These are phyloP conservation scores for Camellia japonica DNA, from an alignment of 148 eudicot genomes.

Conservation along the genomic window DNA sequence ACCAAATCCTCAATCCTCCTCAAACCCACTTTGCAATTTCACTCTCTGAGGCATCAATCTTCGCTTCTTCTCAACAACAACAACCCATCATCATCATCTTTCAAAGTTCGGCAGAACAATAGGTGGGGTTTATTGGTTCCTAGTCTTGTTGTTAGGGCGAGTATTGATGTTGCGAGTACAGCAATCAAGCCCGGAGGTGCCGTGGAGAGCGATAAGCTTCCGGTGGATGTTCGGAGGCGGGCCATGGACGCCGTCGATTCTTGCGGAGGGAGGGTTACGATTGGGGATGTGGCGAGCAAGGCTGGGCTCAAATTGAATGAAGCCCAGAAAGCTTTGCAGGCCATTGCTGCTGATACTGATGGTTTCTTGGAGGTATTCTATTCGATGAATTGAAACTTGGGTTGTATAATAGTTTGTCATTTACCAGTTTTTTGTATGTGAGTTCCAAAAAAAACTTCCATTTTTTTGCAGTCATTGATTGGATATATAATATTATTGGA, in stretches of 20 bases:
- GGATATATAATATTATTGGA: too few relatives aligned
- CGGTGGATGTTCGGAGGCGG: constrained; percentile 65
- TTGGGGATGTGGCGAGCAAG: constrained; percentile 82
- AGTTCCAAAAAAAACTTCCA: not conserved
- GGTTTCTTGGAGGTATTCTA: constrained; percentile 79
- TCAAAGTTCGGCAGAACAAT: not conserved
- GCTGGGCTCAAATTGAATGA: constrained; percentile 67
- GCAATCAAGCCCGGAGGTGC: constrained; percentile 61
- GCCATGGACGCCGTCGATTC: constrained; percentile 79
- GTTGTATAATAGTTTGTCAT: not conserved
- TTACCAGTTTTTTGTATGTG: not conserved
- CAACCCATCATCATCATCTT: too few relatives aligned
- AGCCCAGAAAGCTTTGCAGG: constrained; percentile 90
- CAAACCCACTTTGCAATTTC: constrained; percentile 17
- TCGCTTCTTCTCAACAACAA: not conserved
- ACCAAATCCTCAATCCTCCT: constrained; percentile 21
- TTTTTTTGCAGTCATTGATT: too few relatives aligned
- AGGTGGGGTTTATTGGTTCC: constrained; percentile 7
- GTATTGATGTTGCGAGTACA: constrained; percentile 35
- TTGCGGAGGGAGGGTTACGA: constrained; percentile 68
- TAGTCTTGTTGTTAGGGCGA: constrained; percentile 42
- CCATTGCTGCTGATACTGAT: constrained; percentile 81
- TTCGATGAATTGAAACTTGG: not conserved
- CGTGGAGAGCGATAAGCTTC: constrained; percentile 77
- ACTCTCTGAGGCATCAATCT: not conserved